Evolutionary conservation across 371 early-diverging fungal species (phyloP).

Genomic region (Mortierella sp.): DNA sequence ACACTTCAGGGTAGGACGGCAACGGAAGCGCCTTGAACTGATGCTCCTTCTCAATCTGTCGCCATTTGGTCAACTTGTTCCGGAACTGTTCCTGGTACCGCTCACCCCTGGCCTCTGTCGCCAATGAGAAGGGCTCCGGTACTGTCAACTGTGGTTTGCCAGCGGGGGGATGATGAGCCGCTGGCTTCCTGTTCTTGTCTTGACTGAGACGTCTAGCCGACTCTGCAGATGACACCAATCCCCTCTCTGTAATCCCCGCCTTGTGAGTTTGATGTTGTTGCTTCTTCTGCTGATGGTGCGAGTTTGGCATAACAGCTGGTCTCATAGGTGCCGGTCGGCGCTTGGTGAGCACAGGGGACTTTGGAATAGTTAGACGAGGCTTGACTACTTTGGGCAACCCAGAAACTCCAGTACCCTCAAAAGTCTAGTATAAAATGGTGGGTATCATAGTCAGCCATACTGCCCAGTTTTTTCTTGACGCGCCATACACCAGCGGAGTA

Average conservation of each 20-base stretch:
- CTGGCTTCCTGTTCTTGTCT: constrained; percentile 11
- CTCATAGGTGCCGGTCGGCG: constrained; percentile 27
- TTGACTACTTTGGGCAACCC: constrained; percentile 40
- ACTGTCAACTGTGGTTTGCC: constrained; percentile 28
- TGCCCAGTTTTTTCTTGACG: too few relatives aligned
- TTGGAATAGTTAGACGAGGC: constrained; percentile 35
- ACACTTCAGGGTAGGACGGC: constrained; percentile 31
- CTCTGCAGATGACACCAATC: constrained; percentile 44
- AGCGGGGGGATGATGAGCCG: background rate
- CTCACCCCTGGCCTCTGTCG: constrained; percentile 33
- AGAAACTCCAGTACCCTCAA: constrained; percentile 32
- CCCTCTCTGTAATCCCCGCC: constrained; percentile 25
- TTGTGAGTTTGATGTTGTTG: background rate
- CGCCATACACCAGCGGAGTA: too few relatives aligned
- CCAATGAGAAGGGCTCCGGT: constrained; percentile 44
- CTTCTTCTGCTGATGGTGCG: background rate
- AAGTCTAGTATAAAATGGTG: background rate
- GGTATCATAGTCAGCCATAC: background rate
- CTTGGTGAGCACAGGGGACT: constrained; percentile 39
- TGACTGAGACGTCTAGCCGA: constrained; percentile 40
- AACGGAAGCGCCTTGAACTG: constrained; percentile 37
- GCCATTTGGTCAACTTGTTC: constrained; percentile 33
- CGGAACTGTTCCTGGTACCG: constrained; percentile 42
- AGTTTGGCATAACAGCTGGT: constrained; percentile 15
- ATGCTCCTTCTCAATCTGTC: constrained; percentile 38